phyloP scores from a whole-genome alignment of 352 stramenopile genomes.

The Phytophthora nicotianae region DNA sequence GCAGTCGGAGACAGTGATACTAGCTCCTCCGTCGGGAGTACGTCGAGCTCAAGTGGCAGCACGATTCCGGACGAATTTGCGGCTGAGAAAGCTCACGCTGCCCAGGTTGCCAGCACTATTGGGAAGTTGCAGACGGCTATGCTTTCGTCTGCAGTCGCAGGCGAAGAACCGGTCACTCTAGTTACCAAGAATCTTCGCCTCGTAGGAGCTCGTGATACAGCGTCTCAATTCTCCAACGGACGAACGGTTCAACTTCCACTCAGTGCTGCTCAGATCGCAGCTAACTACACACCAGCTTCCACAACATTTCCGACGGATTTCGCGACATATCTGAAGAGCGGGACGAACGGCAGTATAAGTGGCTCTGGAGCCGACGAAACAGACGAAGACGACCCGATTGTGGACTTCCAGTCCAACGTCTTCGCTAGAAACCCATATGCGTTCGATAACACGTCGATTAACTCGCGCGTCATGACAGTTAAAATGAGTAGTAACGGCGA shows the following conservation, averaged over 20 bases:
- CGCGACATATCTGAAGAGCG: constrained; percentile 32
- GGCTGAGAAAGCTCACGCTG: constrained; percentile 37
- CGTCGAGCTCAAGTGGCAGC: constrained; percentile 3
- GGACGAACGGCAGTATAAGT: constrained; percentile 4
- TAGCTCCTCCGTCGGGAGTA: not conserved
- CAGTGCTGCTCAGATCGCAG: constrained; percentile 45
- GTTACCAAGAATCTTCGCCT: constrained; percentile 73
- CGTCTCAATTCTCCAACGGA: constrained; percentile 48
- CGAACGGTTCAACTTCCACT: constrained; percentile 41
- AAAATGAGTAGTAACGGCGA: constrained; percentile 46
- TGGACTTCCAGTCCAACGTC: constrained; percentile 68
- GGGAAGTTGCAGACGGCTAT: constrained; percentile 54
- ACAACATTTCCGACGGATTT: constrained; percentile 59
- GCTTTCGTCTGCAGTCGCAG: constrained; percentile 47
- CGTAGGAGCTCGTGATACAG: constrained; percentile 46
- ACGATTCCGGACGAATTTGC: constrained; percentile 28
- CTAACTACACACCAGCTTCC: constrained; percentile 57
- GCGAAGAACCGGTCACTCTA: constrained; percentile 56
- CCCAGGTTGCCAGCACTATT: constrained; percentile 54
- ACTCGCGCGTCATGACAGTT: constrained; percentile 68
- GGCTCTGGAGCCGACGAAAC: not conserved
- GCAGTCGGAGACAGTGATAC: not conserved
- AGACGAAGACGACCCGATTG: constrained; percentile 38
- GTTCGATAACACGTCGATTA: constrained; percentile 51
- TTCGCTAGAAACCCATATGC: constrained; percentile 73